phyloP scores from a whole-genome alignment of 768 basidiomycete species.

The Leccinum subgranulosum region DNA sequence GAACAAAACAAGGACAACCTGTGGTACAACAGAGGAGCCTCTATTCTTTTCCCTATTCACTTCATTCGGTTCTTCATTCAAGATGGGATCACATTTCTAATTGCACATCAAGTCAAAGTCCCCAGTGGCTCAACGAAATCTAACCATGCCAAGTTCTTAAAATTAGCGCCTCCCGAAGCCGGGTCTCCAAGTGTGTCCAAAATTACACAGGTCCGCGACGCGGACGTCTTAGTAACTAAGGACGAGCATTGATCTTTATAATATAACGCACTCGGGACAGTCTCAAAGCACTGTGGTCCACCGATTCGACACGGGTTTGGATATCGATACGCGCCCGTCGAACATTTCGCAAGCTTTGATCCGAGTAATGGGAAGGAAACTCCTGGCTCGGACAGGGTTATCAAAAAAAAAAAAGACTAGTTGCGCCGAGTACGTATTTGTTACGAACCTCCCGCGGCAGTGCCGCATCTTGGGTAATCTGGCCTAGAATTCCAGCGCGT shows the following conservation, averaged over 20 bases:
- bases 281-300: neutral
- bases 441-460: neutral
- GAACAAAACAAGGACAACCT: neutral
- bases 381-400: neutral
- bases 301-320: neutral
- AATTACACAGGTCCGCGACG: neutral
- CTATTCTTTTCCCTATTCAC: neutral
- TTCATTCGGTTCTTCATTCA: neutral
- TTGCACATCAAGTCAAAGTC: neutral
- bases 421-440: neutral
- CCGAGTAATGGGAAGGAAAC: neutral
- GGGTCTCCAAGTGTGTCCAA: neutral
- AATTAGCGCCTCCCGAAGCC: neutral
- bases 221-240: neutral
- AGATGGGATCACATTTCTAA: neutral
- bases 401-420: neutral
- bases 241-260: neutral
- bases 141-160: neutral
- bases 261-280: neutral
- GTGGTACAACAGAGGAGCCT: neutral
- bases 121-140: neutral
- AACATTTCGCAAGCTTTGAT: neutral
- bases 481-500: neutral
- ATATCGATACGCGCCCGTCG: neutral
- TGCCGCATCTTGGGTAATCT: neutral